Conservation (phyloP, 768 basidiomycete species). For the Amanita molliuscula region DNA sequence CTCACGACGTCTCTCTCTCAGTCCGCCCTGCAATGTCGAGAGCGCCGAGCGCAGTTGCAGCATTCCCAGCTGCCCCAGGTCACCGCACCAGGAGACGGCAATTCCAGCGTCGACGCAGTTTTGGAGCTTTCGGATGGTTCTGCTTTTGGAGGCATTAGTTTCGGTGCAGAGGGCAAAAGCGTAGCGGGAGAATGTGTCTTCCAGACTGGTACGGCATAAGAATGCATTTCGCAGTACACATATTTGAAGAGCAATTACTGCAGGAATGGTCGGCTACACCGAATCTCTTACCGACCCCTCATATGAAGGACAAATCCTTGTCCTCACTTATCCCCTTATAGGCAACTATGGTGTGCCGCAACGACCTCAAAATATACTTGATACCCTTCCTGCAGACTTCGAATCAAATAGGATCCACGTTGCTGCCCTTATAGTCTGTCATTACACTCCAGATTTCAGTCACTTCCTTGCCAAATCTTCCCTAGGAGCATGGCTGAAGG, state of each 20-base stretch:
- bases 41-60: slow-evolving; percentile 25
- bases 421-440: slow-evolving; percentile 82
- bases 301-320: slow-evolving; percentile 95
- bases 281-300: slow-evolving; percentile 98
- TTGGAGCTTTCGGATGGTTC: slow-evolving; percentile 88
- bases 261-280: slow-evolving; percentile 99
- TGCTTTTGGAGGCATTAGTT: slow-evolving; percentile 81
- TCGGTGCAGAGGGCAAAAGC: slow-evolving; percentile 87
- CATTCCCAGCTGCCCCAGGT: slow-evolving; percentile 19
- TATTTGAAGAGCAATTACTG: slow-evolving; percentile 10
- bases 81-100: slow-evolving; percentile 20
- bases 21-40: slow-evolving; percentile 35
- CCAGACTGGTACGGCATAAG: slow-evolving; percentile 76
- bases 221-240: slow-evolving; percentile 1
- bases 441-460: slow-evolving; percentile 90
- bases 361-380: slow-evolving; percentile 36
- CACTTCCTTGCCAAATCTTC: slow-evolving; percentile 90
- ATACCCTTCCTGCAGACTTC: slow-evolving; percentile 64
- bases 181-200: slow-evolving; percentile 98
- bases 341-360: slow-evolving; percentile 97
- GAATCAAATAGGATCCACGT: slow-evolving; percentile 95
- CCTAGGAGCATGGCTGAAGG: slow-evolving; percentile 87
- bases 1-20: slow-evolving; percentile 6
- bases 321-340: slow-evolving; percentile 92
- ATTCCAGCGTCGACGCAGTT: slow-evolving; percentile 44